Percentiles rank a stretch among this genome's conserved stretches.
Evolutionary conservation across 2,329 filamentous ascomycete species (phyloP).

Genomic region (Penicillium expansum): DNA sequence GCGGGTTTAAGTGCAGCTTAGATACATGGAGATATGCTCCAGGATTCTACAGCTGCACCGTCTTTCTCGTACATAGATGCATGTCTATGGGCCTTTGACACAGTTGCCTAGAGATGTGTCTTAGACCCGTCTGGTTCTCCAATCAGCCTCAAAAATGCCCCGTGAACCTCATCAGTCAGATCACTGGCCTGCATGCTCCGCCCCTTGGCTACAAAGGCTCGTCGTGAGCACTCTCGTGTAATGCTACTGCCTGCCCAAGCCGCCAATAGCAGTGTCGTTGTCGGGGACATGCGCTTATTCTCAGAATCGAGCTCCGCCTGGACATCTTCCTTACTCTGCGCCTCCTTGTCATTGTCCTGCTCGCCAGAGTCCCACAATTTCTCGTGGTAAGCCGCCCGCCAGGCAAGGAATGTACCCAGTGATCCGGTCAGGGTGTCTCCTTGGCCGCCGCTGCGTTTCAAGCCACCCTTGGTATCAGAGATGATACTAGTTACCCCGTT

Average conservation of each 20-base stretch:
- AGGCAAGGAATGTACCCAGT: constrained; percentile 83
- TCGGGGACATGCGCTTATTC: constrained; percentile 55
- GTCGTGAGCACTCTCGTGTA: constrained; percentile 83
- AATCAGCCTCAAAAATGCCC: constrained; percentile 74
- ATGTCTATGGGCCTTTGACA: not conserved
- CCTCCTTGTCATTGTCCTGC: constrained; percentile 31
- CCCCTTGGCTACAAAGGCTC: constrained; percentile 82
- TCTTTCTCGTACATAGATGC: not conserved
- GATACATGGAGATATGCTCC: not conserved
- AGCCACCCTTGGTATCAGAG: constrained; percentile 74
- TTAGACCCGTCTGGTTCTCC: constrained; percentile 61
- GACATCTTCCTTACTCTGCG: constrained; percentile 42
- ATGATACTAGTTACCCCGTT: constrained; percentile 73
- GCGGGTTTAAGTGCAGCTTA: not conserved
- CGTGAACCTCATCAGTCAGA: constrained; percentile 84
- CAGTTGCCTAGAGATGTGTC: constrained; percentile 28
- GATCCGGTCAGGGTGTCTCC: constrained; percentile 92
- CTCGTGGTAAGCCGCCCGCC: constrained; percentile 83
- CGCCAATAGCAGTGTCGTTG: constrained; percentile 66
- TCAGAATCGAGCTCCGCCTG: constrained; percentile 45
- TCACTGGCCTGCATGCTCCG: constrained; percentile 89
- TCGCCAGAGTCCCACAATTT: constrained; percentile 65
- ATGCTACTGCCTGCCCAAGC: constrained; percentile 85
- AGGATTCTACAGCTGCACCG: not conserved
- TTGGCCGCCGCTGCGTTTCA: constrained; percentile 90